phyloP scores from a whole-genome alignment of 352 stramenopile species.

The Salisapilia sapeloensis region DNA sequence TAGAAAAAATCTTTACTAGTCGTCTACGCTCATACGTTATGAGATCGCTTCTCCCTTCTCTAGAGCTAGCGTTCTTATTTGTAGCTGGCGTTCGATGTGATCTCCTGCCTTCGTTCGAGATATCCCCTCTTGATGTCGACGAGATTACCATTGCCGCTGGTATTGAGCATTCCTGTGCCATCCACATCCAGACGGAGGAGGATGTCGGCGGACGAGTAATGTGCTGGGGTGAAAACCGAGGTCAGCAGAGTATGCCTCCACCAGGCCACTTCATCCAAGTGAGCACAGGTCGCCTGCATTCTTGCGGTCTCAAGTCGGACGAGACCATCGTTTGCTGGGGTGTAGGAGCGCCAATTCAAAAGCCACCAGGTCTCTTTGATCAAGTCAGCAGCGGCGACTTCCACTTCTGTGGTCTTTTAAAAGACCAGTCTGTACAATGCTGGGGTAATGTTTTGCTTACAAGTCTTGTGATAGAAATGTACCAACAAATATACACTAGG shows the following conservation, averaged over 20 bases:
- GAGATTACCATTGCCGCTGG: constrained; percentile 58
- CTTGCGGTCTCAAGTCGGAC: constrained; percentile 53
- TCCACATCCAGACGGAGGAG: constrained; percentile 36
- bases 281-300: constrained; percentile 51
- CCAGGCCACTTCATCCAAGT: constrained; percentile 61
- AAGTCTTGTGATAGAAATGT: background rate
- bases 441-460: constrained; percentile 21
- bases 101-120: constrained; percentile 1
- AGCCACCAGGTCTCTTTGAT: constrained; percentile 47
- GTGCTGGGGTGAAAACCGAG: constrained; percentile 55
- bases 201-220: constrained; percentile 59
- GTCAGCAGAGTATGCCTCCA: constrained; percentile 32
- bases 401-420: constrained; percentile 64
- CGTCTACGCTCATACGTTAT: too few relatives aligned
- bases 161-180: constrained; percentile 69
- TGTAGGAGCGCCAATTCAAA: constrained; percentile 18
- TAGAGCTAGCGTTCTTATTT: constrained; percentile 2
- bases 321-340: constrained; percentile 73
- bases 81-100: background rate
- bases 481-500: constrained; percentile 11
- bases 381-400: constrained; percentile 73
- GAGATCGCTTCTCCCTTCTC: too few relatives aligned
- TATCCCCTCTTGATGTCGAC: constrained; percentile 52
- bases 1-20: too few relatives aligned
- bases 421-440: constrained; percentile 56